Conservation (phyloP, 768 basidiomycete species). For the Floccularia luteovirens region DNA sequence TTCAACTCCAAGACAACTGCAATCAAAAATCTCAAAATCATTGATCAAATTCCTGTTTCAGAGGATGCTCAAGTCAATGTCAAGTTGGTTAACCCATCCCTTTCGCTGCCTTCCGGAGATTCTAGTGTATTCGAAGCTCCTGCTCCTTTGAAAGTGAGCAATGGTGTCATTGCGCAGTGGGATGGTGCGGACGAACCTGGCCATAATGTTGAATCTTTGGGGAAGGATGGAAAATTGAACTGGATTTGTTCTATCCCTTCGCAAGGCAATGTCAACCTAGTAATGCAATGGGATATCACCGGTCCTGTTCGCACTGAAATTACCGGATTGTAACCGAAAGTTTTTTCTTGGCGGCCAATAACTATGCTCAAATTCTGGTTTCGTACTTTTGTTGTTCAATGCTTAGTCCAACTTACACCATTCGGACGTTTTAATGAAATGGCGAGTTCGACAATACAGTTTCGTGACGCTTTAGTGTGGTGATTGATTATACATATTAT, state of each 20-base stretch:
- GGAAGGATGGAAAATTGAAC: conserved; percentile 23
- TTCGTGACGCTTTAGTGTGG: too few species aligned
- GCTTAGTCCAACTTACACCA: too few species aligned
- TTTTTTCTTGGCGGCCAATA: too few species aligned
- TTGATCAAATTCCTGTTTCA: conserved; percentile 31
- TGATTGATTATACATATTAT: too few species aligned
- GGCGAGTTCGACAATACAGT: too few species aligned
- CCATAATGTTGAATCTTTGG: conserved; percentile 16
- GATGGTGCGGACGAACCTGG: conserved; percentile 23
- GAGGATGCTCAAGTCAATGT: conserved; percentile 30
- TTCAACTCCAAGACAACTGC: conserved; percentile 25
- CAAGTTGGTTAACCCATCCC: conserved; percentile 27
- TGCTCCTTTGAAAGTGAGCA: conserved; percentile 15
- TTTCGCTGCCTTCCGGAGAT: conserved; percentile 12
- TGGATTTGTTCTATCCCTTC: conserved; percentile 23
- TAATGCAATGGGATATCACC: conserved; percentile 34
- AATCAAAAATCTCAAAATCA: conserved; percentile 21
- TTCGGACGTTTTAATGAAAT: too few species aligned
- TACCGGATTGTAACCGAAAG: too few species aligned
- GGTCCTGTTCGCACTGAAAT: too few species aligned
- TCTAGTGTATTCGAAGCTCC: conserved; percentile 6
- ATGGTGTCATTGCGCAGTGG: conserved; percentile 26
- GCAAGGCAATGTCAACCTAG: conserved; percentile 19
- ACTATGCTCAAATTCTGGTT: too few species aligned
- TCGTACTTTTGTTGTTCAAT: too few species aligned